phyloP scores from a whole-genome alignment of 306 rosid genomes.

The Sicyos edulis region DNA sequence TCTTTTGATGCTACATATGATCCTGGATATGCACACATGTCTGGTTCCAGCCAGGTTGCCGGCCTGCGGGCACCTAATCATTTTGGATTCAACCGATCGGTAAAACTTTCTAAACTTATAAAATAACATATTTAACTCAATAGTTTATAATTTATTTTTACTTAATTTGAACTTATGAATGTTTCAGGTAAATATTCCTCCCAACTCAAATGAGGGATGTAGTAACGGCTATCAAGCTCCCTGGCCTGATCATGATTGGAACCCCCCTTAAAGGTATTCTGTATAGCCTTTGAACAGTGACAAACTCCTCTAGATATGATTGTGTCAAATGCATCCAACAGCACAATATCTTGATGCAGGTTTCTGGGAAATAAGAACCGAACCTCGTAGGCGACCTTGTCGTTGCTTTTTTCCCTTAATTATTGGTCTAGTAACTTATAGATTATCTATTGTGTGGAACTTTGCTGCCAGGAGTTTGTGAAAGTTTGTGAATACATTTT shows the following conservation, averaged over 20 bases:
- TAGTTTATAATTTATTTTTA: background rate
- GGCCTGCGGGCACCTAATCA: background rate
- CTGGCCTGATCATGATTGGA: background rate
- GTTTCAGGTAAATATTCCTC: slow-evolving; percentile 9
- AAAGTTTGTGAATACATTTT: background rate
- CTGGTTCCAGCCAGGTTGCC: background rate
- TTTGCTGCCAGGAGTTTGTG: background rate
- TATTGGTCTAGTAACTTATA: background rate
- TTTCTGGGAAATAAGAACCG: background rate
- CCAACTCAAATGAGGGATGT: slow-evolving; percentile 10
- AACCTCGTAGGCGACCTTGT: background rate
- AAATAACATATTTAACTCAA: background rate
- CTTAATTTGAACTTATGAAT: background rate
- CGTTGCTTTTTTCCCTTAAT: background rate
- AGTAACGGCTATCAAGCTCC: background rate
- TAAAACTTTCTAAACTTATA: background rate
- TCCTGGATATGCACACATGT: background rate
- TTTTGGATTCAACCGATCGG: background rate
- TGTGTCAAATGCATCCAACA: background rate
- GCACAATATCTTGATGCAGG: background rate
- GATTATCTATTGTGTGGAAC: background rate
- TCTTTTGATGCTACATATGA: slow-evolving; percentile 2
- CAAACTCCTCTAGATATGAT: background rate
- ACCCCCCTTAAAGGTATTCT: background rate
- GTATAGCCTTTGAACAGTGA: background rate